Conservation (phyloP, 495 filamentous ascomycete species). For the Thozetella sp. region DNA sequence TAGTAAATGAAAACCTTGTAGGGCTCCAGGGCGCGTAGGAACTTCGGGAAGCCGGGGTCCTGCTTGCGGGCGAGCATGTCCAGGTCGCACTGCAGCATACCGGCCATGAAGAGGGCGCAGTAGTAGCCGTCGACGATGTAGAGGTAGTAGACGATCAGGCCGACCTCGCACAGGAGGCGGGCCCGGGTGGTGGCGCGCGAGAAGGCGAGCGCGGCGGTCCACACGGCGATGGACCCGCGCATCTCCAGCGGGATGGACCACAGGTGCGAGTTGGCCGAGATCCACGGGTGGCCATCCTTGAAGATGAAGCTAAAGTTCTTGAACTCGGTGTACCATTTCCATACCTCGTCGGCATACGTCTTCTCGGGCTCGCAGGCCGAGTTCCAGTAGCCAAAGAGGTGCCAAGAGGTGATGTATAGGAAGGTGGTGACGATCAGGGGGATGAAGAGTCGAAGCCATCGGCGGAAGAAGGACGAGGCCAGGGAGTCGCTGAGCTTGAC, state of each 20-base stretch:
- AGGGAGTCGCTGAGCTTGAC: slow-evolving; percentile 27
- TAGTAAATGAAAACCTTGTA: slow-evolving; percentile 46
- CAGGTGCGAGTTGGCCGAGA: slow-evolving; percentile 39
- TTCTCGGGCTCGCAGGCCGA: slow-evolving; percentile 27
- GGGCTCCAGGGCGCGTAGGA: slow-evolving; percentile 32
- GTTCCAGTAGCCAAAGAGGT: slow-evolving; percentile 47
- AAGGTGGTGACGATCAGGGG: slow-evolving; percentile 47
- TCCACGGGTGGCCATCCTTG: slow-evolving; percentile 32
- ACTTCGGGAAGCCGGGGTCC: slow-evolving; percentile 30
- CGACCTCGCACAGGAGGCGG: slow-evolving; percentile 29
- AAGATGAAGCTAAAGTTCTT: slow-evolving; percentile 64
- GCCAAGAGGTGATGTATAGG: slow-evolving; percentile 48
- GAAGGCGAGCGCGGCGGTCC: slow-evolving; percentile 42
- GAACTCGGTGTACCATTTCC: slow-evolving; percentile 58
- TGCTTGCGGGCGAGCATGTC: slow-evolving; percentile 41
- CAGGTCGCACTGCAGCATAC: slow-evolving; percentile 51
- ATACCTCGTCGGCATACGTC: slow-evolving; percentile 44
- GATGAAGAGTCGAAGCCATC: slow-evolving; percentile 33
- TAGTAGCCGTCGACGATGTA: slow-evolving; percentile 50
- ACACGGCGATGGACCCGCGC: slow-evolving; percentile 45
- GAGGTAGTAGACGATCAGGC: slow-evolving; percentile 37
- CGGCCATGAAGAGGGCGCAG: slow-evolving; percentile 41
- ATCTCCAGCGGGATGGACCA: slow-evolving; percentile 46
- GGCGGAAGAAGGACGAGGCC: slow-evolving; percentile 31
- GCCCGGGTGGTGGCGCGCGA: slow-evolving; percentile 30